phyloP scores from a whole-genome alignment of 176 grass and related monocot species.

The Eleusine indica region DNA sequence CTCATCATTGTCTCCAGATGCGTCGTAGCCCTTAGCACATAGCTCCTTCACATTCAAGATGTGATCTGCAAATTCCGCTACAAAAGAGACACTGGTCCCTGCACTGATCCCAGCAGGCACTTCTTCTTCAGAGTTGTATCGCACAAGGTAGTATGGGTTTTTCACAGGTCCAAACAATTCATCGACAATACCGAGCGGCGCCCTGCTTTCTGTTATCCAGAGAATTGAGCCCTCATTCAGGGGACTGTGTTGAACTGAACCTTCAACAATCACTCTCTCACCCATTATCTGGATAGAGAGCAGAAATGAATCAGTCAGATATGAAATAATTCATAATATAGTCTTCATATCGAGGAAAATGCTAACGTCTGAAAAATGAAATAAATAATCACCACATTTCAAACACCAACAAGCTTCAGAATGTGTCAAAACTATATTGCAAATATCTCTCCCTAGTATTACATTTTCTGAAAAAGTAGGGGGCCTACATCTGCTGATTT shows the following conservation, averaged over 20 bases:
- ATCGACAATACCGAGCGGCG: conserved; percentile 71
- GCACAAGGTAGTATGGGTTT: conserved; percentile 78
- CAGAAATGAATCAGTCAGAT: conserved; percentile 37
- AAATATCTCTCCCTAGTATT: not conserved
- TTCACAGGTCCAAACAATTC: conserved; percentile 97
- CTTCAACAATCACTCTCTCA: conserved; percentile 84
- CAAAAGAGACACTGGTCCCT: conserved; percentile 75
- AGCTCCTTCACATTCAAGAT: conserved; percentile 80
- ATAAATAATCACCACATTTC: not conserved
- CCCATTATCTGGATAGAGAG: conserved; percentile 65
- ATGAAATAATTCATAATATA: conserved; percentile 14
- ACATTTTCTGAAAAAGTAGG: not conserved
- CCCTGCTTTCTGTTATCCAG: conserved; percentile 84
- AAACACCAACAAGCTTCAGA: not conserved
- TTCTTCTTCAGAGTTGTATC: conserved; percentile 73
- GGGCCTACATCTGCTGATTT: too few relatives aligned
- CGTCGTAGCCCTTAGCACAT: conserved; percentile 82
- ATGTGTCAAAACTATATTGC: conserved; percentile 1
- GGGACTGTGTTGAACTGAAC: conserved; percentile 76
- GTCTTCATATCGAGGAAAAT: conserved; percentile 16
- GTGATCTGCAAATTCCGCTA: conserved; percentile 71
- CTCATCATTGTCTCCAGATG: conserved; percentile 66
- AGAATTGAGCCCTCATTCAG: conserved; percentile 90
- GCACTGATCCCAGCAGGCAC: conserved; percentile 67
- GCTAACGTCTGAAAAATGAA: not conserved